Evolutionary conservation across 2,329 filamentous ascomycete species (phyloP), one percentile per base, ranked within the genome.

Genomic region (Xylariaceae sp.): DNA sequence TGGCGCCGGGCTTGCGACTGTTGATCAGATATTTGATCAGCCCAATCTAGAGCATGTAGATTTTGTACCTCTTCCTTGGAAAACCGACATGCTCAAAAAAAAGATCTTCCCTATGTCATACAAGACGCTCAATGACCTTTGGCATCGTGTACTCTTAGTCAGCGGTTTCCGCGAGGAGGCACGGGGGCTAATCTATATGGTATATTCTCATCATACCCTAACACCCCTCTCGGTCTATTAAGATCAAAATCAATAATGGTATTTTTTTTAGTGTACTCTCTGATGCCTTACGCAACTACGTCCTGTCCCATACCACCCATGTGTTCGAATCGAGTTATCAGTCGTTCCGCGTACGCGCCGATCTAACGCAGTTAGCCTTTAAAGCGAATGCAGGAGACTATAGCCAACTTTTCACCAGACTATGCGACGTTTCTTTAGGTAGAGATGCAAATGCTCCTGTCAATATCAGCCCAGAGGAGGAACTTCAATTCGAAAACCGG

Each of bases 381-480:
- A 40, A 44, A 40, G 36, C 27, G 34, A 20, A 44, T 21, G 21
- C 29, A 40, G 21, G 36, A 40, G 21, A 44, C 27, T 16, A 44
- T 14, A 44, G 42, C 36, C 22, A 40, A 27, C 42, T 44, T 44
- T 39, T 44, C 16, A 20, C 22, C 17, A 44, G 36, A 44, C 36
- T 44, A 14, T 44, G 17, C 12, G 22, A 44, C 27, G 29, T 44
- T 39, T 39, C 19, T 14, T 34, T 34, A 35, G 33, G 27, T 27
- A 35, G 33, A 40, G 29, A 44, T 20, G 4, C 36, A 35, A 40
- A 44, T 44, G 36, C 42, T 19, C 29, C 19, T 23, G 36, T 40
- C n/a, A 44, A 44, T 19, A 44, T 40, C 29, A 44, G 42, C 36
- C 8, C 17, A n/a, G n/a, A n/a, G n/a, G n/a, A n/a, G n/a, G n/a